Evolutionary conservation across 148 eudicot genomes (phyloP).

Genomic region (Fallopia convolvulus): DNA sequence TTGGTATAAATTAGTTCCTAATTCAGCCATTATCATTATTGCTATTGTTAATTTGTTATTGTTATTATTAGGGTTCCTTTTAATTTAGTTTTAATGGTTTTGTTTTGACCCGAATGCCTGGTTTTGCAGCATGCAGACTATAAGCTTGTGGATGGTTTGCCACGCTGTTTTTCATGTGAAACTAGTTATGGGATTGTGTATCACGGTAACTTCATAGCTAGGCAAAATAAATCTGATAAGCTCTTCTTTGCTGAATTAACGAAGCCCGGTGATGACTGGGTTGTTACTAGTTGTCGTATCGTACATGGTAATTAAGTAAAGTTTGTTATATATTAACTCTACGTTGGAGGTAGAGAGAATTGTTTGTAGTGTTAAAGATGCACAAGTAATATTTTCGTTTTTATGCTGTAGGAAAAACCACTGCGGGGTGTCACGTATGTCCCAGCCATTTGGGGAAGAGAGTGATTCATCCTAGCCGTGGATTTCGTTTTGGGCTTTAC

Average conservation of each 20-base stretch:
- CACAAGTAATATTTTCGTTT: too few relatives aligned
- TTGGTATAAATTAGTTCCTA: too few relatives aligned
- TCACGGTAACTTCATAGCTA: background rate
- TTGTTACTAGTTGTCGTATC: background rate
- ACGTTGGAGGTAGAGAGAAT: too few relatives aligned
- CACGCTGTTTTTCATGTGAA: background rate
- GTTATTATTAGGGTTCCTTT: too few relatives aligned
- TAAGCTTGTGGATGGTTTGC: background rate
- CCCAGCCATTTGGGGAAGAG: background rate
- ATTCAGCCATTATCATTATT: too few relatives aligned
- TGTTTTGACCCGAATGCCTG: background rate
- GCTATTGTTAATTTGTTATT: too few relatives aligned
- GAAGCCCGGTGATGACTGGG: background rate
- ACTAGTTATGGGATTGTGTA: background rate
- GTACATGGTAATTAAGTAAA: background rate
- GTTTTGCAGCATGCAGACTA: background rate
- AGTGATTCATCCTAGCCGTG: background rate
- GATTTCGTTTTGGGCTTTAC: background rate
- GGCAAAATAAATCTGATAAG: background rate
- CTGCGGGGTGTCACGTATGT: background rate
- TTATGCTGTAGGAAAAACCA: background rate
- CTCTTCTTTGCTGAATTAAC: background rate
- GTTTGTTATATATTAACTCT: too few relatives aligned
- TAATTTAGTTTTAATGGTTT: background rate
- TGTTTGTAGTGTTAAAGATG: too few relatives aligned